Evolutionary conservation across 2,329 filamentous ascomycete species (phyloP).

Genomic region (Paraphaeosphaeria sporulosa): DNA sequence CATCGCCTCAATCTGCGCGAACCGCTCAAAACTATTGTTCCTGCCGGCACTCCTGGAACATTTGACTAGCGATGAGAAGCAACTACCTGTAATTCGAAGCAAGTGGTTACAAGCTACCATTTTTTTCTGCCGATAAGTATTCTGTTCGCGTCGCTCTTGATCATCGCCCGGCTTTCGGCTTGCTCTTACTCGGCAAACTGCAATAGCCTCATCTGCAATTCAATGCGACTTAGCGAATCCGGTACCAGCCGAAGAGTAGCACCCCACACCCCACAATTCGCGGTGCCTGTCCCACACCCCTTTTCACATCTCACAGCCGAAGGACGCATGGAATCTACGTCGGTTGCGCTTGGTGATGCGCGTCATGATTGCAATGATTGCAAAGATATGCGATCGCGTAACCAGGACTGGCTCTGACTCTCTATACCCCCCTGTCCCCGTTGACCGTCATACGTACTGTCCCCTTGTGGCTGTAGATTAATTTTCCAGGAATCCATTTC

Average conservation of each 20-base stretch:
- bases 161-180: not conserved
- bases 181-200: not conserved
- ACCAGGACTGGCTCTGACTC: constrained; percentile 26
- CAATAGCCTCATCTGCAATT: not conserved
- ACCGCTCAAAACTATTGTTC: constrained; percentile 1
- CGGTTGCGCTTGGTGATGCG: not conserved
- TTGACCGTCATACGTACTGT: constrained; percentile 21
- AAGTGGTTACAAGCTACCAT: not conserved
- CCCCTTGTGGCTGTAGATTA: constrained; percentile 25
- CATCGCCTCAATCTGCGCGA: constrained; percentile 13
- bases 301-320: constrained; percentile 10
- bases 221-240: not conserved
- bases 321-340: constrained; percentile 19
- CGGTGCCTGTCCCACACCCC: constrained; percentile 12
- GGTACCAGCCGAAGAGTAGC: not conserved
- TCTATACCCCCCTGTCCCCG: constrained; percentile 27
- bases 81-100: not conserved
- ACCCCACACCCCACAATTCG: constrained; percentile 22
- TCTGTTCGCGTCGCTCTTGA: constrained; percentile 7
- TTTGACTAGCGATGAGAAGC: constrained; percentile 3
- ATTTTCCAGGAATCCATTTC: constrained; percentile 18
- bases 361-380: constrained; percentile 13
- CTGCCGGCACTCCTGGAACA: constrained; percentile 9
- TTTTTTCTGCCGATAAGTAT: not conserved
- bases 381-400: constrained; percentile 26